phyloP scores from a whole-genome alignment of 805 yeast species.

The Saturnispora hagleri region DNA sequence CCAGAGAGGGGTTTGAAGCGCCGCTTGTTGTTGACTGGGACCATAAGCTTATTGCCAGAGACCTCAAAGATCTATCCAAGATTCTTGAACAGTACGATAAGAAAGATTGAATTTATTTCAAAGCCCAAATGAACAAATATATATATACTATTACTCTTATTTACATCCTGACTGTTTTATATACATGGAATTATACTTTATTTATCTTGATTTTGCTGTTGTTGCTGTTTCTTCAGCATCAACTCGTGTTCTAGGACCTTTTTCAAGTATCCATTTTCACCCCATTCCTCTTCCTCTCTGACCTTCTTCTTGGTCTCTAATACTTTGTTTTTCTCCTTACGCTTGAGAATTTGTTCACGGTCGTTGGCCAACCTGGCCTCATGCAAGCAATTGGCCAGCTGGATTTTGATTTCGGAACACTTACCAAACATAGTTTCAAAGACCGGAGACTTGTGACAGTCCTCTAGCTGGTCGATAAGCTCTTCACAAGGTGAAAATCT shows the following conservation, averaged over 20 bases:
- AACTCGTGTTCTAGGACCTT: conserved; percentile 51
- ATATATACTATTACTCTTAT: background rate
- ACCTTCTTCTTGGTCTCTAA: conserved; percentile 50
- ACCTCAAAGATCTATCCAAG: conserved; percentile 33
- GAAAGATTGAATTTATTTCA: conserved; percentile 1
- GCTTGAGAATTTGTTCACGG: conserved; percentile 43
- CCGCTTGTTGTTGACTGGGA: conserved; percentile 61
- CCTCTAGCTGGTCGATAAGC: conserved; percentile 78
- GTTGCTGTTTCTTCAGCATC: conserved; percentile 17
- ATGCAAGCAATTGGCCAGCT: conserved; percentile 70
- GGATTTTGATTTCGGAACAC: conserved; percentile 79
- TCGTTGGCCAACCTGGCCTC: conserved; percentile 59
- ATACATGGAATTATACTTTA: background rate
- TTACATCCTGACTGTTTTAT: background rate
- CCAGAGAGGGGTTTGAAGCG: conserved; percentile 25
- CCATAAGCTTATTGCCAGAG: conserved; percentile 43
- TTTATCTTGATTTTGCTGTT: background rate
- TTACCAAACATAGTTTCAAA: conserved; percentile 65
- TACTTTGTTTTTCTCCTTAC: conserved; percentile 46
- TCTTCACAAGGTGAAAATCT: conserved; percentile 54
- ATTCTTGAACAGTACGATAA: conserved; percentile 33
- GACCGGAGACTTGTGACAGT: conserved; percentile 71
- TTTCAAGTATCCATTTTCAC: conserved; percentile 62
- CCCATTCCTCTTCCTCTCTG: conserved; percentile 69
- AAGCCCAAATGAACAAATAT: background rate